Percentiles rank a stretch among this genome's conserved stretches.
phyloP scores from a whole-genome alignment of 2,329 filamentous ascomycete species.

The Hypoxylon sp. region DNA sequence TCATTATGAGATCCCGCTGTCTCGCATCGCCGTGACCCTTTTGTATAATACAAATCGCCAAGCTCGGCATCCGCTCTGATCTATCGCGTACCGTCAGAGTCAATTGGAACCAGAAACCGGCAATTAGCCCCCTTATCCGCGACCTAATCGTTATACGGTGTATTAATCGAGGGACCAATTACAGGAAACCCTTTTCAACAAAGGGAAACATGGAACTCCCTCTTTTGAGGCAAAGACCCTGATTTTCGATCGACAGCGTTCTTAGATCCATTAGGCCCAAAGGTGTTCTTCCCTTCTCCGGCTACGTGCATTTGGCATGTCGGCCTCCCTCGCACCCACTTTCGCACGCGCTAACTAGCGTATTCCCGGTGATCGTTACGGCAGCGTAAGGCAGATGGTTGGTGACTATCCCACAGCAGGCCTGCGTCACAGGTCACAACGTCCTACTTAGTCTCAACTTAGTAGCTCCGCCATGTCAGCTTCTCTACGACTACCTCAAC shows the following conservation, averaged over 20 bases:
- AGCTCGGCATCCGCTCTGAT: slow-evolving; percentile 28
- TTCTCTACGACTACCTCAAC: neutral
- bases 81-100: slow-evolving; percentile 20
- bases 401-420: slow-evolving; percentile 5
- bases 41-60: slow-evolving; percentile 29
- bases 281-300: slow-evolving; percentile 32
- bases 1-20: slow-evolving; percentile 12
- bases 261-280: slow-evolving; percentile 24
- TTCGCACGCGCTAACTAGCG: slow-evolving; percentile 10
- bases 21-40: slow-evolving; percentile 21
- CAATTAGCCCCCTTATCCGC: slow-evolving; percentile 15
- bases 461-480: slow-evolving; percentile 22
- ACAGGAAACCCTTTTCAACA: slow-evolving; percentile 3
- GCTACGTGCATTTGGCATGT: slow-evolving; percentile 38
- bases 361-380: slow-evolving; percentile 33
- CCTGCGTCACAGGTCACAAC: slow-evolving; percentile 29
- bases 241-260: slow-evolving; percentile 34
- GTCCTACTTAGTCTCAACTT: slow-evolving; percentile 9
- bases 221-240: slow-evolving; percentile 32
- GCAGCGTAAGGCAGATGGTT: slow-evolving; percentile 8
- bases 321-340: slow-evolving; percentile 28
- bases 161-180: slow-evolving; percentile 20
- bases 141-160: slow-evolving; percentile 19
- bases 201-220: neutral
- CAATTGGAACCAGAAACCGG: slow-evolving; percentile 29